Base-by-base conservation (phyloP, 495 filamentous ascomycete species). In the Tuber borchii region DNA sequence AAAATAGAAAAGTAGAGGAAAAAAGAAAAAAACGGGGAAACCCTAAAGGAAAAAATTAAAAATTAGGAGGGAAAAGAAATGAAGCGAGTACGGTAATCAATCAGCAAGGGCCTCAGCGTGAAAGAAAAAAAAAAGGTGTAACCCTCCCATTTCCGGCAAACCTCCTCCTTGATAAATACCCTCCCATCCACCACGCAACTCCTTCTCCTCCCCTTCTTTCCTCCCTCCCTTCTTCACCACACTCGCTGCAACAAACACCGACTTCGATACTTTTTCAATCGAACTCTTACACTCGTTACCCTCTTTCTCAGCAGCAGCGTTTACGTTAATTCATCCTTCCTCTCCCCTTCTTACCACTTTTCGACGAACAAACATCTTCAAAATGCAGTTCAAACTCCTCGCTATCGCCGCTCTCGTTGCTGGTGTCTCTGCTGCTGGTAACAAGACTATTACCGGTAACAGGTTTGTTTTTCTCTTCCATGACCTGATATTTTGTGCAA, bases 331-430 rank as follows among this genome's bases (percentile, higher is more conserved):
- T 56, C 22, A 10, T 46, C 45, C 45, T 79, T 76, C 72, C 72
- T 79, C 78, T 70, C n/a, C n/a, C n/a, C 72, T 78, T 70, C 26
- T 73, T 45, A 42, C 20, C 68, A 9, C 31, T 70, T 45, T 42
- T 51, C 43, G n/a, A 26, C 26, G 34, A 70, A 51, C 44, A 77
- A 81, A 78, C 69, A 71, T 37, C 68, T 45, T 83, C 81, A 82
- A 78, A 78, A 83, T 83, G 81, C 81, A 83, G 78, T 79, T 83
- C 73, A 83, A 82, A 56, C 46, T 82, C 61, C 75, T 76, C 72
- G 74, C 80, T 46, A 71, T 83, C 48, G 74, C 81, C 69, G 74
- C 81, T 61, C 81, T 83, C 65, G 81, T 83, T 61, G 81, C 81
- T 61, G 70, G 81, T 20, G 81, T 81, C 77, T 78, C 81, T 69